A percentile compares a stretch with the other conserved stretches of the same genome.
Conservation (phyloP, 1,284 basidiomycete species). For the Fistulina hepatica region DNA sequence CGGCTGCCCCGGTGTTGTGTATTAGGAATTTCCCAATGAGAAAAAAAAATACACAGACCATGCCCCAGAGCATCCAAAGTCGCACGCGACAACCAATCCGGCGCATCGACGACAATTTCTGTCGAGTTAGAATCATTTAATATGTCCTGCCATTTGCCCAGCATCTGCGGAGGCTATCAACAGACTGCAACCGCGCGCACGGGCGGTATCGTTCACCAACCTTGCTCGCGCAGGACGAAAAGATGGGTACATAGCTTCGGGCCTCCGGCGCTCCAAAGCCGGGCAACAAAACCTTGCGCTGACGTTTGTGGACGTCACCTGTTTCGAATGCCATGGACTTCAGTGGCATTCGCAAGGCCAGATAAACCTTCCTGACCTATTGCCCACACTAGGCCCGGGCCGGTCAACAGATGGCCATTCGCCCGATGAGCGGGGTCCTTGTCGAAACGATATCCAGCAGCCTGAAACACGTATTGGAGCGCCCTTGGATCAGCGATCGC, state of each 20-base stretch:
- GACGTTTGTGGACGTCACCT: slow-evolving; percentile 27
- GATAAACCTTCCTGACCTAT: slow-evolving; percentile 6
- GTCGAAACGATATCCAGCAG: slow-evolving; percentile 27
- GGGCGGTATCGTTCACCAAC: neutral
- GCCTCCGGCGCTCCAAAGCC: slow-evolving; percentile 27
- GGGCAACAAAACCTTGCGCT: slow-evolving; percentile 28
- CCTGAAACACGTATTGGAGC: slow-evolving; percentile 32
- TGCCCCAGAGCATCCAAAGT: slow-evolving; percentile 33
- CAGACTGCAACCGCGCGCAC: neutral
- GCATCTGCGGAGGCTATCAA: slow-evolving; percentile 22
- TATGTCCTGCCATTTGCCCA: slow-evolving; percentile 31
- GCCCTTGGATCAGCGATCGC: slow-evolving; percentile 27
- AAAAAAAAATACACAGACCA: slow-evolving; percentile 20
- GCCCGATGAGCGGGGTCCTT: slow-evolving; percentile 25
- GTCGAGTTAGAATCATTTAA: slow-evolving; percentile 29
- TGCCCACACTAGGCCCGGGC: slow-evolving; percentile 12
- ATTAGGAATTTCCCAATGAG: neutral
- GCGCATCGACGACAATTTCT: slow-evolving; percentile 28
- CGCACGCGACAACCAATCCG: slow-evolving; percentile 32
- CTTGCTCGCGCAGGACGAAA: slow-evolving; percentile 6
- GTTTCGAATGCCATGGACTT: neutral
- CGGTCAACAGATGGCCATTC: slow-evolving; percentile 20
- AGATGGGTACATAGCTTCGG: neutral
- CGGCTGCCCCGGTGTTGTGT: slow-evolving; percentile 22
- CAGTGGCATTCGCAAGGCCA: neutral